phyloP scores from a whole-genome alignment of 169 alveolate genomes.

The Plasmodium fragile region DNA sequence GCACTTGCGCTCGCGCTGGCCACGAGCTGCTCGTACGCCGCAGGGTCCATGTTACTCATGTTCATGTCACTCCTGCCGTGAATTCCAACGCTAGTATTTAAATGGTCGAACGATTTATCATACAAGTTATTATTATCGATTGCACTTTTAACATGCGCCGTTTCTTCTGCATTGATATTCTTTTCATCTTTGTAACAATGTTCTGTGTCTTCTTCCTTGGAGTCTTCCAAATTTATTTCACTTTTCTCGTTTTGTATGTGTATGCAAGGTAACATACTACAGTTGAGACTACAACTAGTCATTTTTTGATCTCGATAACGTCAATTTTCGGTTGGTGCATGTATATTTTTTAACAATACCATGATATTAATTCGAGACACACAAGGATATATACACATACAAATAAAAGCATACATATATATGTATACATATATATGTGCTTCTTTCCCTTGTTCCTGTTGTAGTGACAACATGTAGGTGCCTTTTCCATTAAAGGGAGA shows the following conservation, averaged over 20 bases:
- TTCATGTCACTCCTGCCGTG: constrained; percentile 1
- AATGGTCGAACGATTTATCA: constrained; percentile 2
- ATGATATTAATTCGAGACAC: constrained; percentile 11
- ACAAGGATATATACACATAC: background rate
- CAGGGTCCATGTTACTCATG: background rate
- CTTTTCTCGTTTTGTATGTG: constrained; percentile 38
- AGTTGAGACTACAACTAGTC: constrained; percentile 67
- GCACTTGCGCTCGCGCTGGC: background rate
- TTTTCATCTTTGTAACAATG: constrained; percentile 10
- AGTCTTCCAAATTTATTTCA: constrained; percentile 23
- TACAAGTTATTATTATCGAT: constrained; percentile 14
- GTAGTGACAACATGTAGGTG: constrained; percentile 5
- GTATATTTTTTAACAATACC: constrained; percentile 38
- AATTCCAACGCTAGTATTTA: constrained; percentile 15
- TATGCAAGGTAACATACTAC: constrained; percentile 69
- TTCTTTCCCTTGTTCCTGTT: background rate
- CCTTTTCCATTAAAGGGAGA: constrained; percentile 11
- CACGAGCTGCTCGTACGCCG: background rate
- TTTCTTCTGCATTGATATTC: background rate
- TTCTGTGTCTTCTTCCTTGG: constrained; percentile 32
- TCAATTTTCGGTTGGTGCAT: constrained; percentile 20
- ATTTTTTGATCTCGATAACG: constrained; percentile 25
- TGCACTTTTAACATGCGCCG: constrained; percentile 11
- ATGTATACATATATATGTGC: background rate
- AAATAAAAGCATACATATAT: too few relatives aligned